Percentiles rank a stretch among this genome's conserved stretches.
phyloP scores from a whole-genome alignment of 2,329 filamentous ascomycete genomes.

The Colletotrichum salicis region DNA sequence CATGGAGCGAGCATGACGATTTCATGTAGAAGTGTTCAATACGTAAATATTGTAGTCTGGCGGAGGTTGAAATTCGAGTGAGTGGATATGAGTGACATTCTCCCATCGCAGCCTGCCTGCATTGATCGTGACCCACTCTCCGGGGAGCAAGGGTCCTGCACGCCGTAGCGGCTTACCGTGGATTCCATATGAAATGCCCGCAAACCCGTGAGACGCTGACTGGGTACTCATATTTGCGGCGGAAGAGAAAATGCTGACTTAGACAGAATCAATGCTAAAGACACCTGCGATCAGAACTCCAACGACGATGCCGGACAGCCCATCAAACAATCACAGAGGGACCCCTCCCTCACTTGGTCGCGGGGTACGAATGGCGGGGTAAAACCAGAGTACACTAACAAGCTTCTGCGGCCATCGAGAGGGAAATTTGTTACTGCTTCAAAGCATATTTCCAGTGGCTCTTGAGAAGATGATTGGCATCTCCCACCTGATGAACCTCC shows the following conservation, averaged over 20 bases:
- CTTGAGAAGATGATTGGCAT: not conserved
- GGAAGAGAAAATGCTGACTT: too few species aligned
- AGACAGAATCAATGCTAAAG: too few species aligned
- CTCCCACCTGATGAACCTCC: not conserved
- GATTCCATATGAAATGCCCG: not conserved
- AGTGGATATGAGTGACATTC: not conserved
- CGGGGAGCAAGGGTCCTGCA: conserved; percentile 4
- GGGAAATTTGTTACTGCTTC: not conserved
- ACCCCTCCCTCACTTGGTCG: not conserved
- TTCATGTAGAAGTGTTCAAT: too few species aligned
- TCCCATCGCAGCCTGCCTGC: conserved; percentile 4
- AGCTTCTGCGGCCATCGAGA: not conserved
- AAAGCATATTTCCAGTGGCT: not conserved
- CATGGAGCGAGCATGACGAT: not conserved
- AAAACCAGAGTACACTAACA: not conserved
- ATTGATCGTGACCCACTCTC: conserved; percentile 27
- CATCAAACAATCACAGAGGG: not conserved
- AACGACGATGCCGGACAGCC: not conserved
- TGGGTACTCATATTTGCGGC: too few species aligned
- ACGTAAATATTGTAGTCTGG: too few species aligned
- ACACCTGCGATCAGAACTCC: too few species aligned
- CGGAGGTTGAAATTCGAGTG: not conserved
- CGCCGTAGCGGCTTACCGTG: not conserved
- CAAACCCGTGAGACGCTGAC: not conserved
- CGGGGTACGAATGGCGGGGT: not conserved